Evolutionary conservation across 2,329 filamentous ascomycete genomes (phyloP).

Genomic region (Fusarium phyllophilum): DNA sequence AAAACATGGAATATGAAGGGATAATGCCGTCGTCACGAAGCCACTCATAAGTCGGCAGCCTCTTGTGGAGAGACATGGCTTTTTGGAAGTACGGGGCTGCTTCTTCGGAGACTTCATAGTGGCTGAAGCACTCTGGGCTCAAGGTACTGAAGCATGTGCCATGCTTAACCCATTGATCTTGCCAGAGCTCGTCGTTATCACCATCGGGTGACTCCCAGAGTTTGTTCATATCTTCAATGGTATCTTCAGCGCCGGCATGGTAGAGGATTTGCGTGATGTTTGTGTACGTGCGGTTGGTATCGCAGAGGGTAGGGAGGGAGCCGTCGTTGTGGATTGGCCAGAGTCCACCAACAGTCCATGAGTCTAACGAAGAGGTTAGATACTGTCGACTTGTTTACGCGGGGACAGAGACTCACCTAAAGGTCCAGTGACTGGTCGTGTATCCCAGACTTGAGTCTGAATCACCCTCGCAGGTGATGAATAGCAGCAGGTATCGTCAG

Average conservation of each 20-base stretch:
- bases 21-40: constrained; percentile 14
- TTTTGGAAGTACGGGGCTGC: constrained; percentile 20
- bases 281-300: constrained; percentile 26
- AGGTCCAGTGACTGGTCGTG: constrained; percentile 6
- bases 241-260: constrained; percentile 6
- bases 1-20: constrained; percentile 16
- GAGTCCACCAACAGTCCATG: constrained; percentile 15
- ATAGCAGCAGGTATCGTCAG: constrained; percentile 7
- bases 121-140: constrained; percentile 7
- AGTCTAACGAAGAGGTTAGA: neutral
- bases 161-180: constrained; percentile 8
- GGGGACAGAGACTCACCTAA: neutral
- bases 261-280: constrained; percentile 23
- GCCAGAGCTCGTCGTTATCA: constrained; percentile 9
- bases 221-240: neutral
- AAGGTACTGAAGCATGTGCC: constrained; percentile 23
- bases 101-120: constrained; percentile 14
- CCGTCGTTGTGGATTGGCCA: constrained; percentile 12
- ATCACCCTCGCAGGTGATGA: constrained; percentile 12
- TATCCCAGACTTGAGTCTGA: constrained; percentile 24
- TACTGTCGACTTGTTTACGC: accelerated
- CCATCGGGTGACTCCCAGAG: constrained; percentile 4
- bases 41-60: constrained; percentile 13
- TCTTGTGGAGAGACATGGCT: constrained; percentile 10
- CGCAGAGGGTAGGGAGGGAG: constrained; percentile 9